Evolutionary conservation across 345 rosid genomes (phyloP), one percentile per base, ranked within the genome.

Genomic region (Garcia nutans): DNA sequence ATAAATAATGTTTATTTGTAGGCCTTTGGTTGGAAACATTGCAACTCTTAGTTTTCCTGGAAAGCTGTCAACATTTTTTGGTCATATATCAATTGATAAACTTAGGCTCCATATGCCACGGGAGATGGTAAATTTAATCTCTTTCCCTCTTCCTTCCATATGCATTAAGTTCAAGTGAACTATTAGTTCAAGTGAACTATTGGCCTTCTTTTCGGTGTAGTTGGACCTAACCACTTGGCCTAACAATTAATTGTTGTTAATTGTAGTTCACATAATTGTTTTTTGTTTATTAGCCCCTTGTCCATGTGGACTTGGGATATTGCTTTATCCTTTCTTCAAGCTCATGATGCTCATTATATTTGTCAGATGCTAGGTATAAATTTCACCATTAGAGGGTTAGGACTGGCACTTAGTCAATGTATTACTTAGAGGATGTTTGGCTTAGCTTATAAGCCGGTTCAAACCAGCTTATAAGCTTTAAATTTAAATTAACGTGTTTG

Each of bases 1-100:
- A 41, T 52, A 37, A 65, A 10, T 26, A 65, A 63, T 44, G 49
- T 76, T 74, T 19, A 49, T 76, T 80, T 79, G 83, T 81, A 96
- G 99, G 89, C 89, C 95, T 64, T 86, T 96, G 79, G 85, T 96
- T 72, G 97, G 89, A 59, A 77, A 88, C 68, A 28, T 85, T 66
- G 86, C 85, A n/a, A 77, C 82, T 82, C 82, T 86, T 78, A 81
- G 78, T 85, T 87, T 88, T 60, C 82, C 73, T 23, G 86, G 77
- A 75, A 90, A 87, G 86, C 87, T 75, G 31, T 69, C 86, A 26
- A 55, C 84, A 54, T 92, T 86, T 81, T 45, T 70, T 4, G 99
- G 99, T 76, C 97, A 96, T 87, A 82, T 92, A 75, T 74, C 64
- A 47, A 77, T 87, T 70, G 86, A 75, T 69, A 85, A 82, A 78